Evolutionary conservation across 2,329 filamentous ascomycete species (phyloP), one percentile per base, ranked within the genome.

Genomic region (Trichothecium sympodiale): DNA sequence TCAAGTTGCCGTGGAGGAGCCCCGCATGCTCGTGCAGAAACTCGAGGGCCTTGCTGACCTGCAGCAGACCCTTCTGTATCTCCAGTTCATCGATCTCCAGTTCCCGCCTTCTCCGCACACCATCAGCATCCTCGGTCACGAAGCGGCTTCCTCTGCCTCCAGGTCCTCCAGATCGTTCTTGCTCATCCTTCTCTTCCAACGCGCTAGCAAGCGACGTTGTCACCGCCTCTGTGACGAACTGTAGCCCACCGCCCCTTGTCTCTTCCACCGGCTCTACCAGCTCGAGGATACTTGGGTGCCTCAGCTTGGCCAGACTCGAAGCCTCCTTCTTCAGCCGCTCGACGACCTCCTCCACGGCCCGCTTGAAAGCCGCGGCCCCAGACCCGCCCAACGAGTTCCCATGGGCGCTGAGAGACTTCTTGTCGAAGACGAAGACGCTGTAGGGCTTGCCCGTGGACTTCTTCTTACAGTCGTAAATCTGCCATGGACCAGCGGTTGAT

Each of bases 401-500:
- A 38, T 62, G 56, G 8, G 75, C 64, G 39, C 95, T 88, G 37
- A 98, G 65, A 1, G 77, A 75, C 61, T 93, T 94, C 55, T 78
- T 80, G 46, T 98, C 91, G 56, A 96, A 95, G 45, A 96, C 79
- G 51, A 96, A 98, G 46, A 96, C 79, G 13, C 88, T 95, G 37
- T 81, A 91, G 7, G 80, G 60, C 56, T 91, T 94, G 46, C 84
- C 85, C 0, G 87, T 94, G 20, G 83, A 86, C 62, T 95, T 96
- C 64, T 93, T 93, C 67, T 94, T 96, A 40, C 84, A 88, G 63
- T 95, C 88, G 69, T 89, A 89, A 51, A 98, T 91, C 65, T 87
- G 94, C 91, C 91, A 98, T 39, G 88, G 85, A 14, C 91, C 91
- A 13, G 88, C 84, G 35, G 77, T 77, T 35, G 86, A 83, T n/a